Conservation (phyloP, 495 filamentous ascomycete species). For the Penicillium verhagenii region DNA sequence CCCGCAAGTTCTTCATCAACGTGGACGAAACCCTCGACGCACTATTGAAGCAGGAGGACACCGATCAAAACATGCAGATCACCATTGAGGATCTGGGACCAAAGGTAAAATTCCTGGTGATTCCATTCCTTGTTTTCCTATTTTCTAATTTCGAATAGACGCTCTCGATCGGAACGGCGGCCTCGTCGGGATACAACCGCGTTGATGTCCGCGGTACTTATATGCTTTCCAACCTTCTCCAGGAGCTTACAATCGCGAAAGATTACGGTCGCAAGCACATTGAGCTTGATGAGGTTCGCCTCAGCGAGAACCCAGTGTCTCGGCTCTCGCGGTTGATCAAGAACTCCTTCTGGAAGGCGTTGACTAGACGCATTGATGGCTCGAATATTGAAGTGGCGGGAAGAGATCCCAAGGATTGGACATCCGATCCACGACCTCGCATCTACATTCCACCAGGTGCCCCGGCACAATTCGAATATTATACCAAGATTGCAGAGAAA, state of each 20-base stretch:
- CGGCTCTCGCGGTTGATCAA: slow-evolving; percentile 82
- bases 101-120: slow-evolving; percentile 61
- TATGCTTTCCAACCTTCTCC: slow-evolving; percentile 90
- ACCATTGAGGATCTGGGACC: slow-evolving; percentile 94
- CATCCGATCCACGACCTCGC: slow-evolving; percentile 78
- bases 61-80: slow-evolving; percentile 89
- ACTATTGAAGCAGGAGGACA: slow-evolving; percentile 79
- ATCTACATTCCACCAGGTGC: slow-evolving; percentile 87
- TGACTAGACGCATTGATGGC: slow-evolving; percentile 86
- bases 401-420: slow-evolving; percentile 88
- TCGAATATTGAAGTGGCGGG: slow-evolving; percentile 83
- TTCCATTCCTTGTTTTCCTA: background rate
- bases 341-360: slow-evolving; percentile 82
- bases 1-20: slow-evolving; percentile 72
- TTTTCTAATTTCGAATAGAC: slow-evolving; percentile 43
- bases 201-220: slow-evolving; percentile 92
- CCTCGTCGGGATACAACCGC: slow-evolving; percentile 76
- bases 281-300: slow-evolving; percentile 78
- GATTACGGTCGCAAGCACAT: slow-evolving; percentile 80
- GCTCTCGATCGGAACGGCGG: slow-evolving; percentile 78
- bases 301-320: slow-evolving; percentile 90
- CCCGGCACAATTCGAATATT: slow-evolving; percentile 87
- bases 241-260: slow-evolving; percentile 88
- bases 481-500: slow-evolving; percentile 68
- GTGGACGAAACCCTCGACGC: slow-evolving; percentile 72